phyloP scores from a whole-genome alignment of 2,329 filamentous ascomycete species.

The Fusarium brevicatenulatum region DNA sequence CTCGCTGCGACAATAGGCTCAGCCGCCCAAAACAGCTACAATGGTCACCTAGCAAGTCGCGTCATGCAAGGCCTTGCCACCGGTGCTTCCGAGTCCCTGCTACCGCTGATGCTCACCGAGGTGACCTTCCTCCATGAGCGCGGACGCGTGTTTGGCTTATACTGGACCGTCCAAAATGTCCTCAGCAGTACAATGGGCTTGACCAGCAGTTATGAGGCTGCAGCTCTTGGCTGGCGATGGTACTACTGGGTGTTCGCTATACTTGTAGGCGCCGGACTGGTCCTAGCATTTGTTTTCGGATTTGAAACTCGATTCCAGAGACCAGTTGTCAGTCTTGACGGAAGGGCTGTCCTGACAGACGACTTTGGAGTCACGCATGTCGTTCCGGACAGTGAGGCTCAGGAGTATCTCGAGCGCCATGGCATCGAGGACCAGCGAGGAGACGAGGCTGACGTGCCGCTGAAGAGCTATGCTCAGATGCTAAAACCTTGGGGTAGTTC shows the following conservation, averaged over 20 bases:
- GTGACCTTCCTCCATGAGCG: not conserved
- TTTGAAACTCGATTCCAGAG: not conserved
- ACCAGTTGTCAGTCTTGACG: not conserved
- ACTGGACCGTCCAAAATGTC: not conserved
- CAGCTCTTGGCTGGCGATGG: not conserved
- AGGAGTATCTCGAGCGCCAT: not conserved
- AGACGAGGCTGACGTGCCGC: accelerated
- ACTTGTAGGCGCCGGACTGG: accelerated
- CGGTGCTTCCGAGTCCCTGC: not conserved
- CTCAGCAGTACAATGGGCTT: not conserved
- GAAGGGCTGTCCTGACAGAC: not conserved
- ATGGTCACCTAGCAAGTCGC: not conserved
- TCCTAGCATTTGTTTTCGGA: accelerated
- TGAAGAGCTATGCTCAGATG: not conserved
- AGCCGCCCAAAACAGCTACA: not conserved
- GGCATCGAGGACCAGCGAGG: not conserved
- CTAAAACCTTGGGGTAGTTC: not conserved
- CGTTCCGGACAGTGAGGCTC: not conserved
- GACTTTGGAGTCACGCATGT: not conserved
- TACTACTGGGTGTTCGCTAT: not conserved
- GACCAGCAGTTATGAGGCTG: not conserved
- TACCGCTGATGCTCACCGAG: not conserved
- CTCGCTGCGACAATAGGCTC: not conserved
- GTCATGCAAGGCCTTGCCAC: not conserved
- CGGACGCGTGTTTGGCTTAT: not conserved